A percentile compares a stretch with the other conserved stretches of the same genome.
phyloP scores from a whole-genome alignment of 768 basidiomycete species.

The Boletus reticuloceps region DNA sequence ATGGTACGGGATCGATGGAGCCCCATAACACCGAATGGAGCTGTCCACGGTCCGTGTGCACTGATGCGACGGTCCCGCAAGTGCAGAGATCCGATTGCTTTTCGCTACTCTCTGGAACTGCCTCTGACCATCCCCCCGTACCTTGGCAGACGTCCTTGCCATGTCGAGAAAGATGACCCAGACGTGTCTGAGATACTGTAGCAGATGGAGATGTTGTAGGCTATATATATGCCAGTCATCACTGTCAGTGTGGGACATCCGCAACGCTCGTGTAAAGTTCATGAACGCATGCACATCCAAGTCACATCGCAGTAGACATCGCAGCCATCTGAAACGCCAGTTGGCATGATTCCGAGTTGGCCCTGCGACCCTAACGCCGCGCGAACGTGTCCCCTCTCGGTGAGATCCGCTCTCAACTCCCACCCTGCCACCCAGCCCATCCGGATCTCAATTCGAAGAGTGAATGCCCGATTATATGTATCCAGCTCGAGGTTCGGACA shows the following conservation, averaged over 20 bases:
- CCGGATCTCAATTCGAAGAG: constrained; percentile 26
- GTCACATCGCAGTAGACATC: constrained; percentile 10
- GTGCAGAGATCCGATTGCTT: constrained; percentile 4
- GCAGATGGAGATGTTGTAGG: background rate
- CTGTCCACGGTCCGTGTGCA: background rate
- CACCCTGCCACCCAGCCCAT: background rate
- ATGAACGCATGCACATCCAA: constrained; percentile 1
- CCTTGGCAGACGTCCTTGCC: background rate
- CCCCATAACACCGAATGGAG: constrained; percentile 4
- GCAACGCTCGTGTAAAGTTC: background rate
- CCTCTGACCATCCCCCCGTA: background rate
- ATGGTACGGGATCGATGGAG: constrained; percentile 16
- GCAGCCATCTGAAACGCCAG: constrained; percentile 17
- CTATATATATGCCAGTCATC: background rate
- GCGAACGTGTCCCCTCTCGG: constrained; percentile 9
- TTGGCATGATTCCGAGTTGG: background rate
- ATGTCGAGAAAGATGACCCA: background rate
- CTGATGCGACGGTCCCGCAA: constrained; percentile 20
- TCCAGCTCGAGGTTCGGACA: constrained; percentile 8
- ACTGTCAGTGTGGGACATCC: background rate
- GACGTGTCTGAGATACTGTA: constrained; percentile 7
- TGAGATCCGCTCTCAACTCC: constrained; percentile 31
- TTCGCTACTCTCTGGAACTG: background rate
- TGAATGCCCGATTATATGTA: constrained; percentile 20
- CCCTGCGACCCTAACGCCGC: constrained; percentile 20